phyloP scores from a whole-genome alignment of 2,329 filamentous ascomycete species.

The Sporothrix pseudoabietina region DNA sequence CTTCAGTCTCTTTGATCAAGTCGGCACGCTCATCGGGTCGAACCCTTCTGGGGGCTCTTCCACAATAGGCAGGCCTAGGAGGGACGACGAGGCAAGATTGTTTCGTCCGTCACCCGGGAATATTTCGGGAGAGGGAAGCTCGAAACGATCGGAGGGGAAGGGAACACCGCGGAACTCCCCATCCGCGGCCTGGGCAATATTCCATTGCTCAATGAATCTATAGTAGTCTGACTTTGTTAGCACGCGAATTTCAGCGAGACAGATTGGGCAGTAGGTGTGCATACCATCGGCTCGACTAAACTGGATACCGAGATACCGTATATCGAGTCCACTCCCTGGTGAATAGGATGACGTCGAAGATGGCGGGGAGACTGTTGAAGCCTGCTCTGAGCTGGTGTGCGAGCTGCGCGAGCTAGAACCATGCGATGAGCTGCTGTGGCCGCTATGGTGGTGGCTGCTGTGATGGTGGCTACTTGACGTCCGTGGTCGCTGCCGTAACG shows the following conservation, averaged over 20 bases:
- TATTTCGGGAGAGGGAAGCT: constrained; percentile 53
- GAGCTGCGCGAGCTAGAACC: constrained; percentile 30
- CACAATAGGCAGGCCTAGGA: constrained; percentile 39
- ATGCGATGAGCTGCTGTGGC: constrained; percentile 34
- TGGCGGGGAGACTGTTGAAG: constrained; percentile 22
- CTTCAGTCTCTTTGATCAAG: not conserved
- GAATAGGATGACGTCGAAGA: constrained; percentile 33
- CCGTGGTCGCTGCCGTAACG: constrained; percentile 46
- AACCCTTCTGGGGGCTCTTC: constrained; percentile 38
- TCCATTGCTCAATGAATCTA: constrained; percentile 52
- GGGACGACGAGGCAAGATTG: constrained; percentile 29
- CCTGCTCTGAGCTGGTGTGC: constrained; percentile 31
- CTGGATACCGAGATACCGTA: constrained; percentile 54
- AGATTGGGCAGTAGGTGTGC: constrained; percentile 21
- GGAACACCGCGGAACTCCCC: constrained; percentile 51
- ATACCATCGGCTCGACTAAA: constrained; percentile 53
- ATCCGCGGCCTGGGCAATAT: constrained; percentile 50
- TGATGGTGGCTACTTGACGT: constrained; percentile 13
- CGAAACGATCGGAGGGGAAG: constrained; percentile 50
- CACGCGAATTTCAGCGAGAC: not conserved
- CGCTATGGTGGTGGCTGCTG: constrained; percentile 29
- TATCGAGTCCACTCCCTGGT: constrained; percentile 43
- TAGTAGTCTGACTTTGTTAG: constrained; percentile 45
- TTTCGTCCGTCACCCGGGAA: constrained; percentile 39
- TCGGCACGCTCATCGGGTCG: constrained; percentile 8